phyloP scores from a whole-genome alignment of 495 filamentous ascomycete species.

The Daldinia grandis region DNA sequence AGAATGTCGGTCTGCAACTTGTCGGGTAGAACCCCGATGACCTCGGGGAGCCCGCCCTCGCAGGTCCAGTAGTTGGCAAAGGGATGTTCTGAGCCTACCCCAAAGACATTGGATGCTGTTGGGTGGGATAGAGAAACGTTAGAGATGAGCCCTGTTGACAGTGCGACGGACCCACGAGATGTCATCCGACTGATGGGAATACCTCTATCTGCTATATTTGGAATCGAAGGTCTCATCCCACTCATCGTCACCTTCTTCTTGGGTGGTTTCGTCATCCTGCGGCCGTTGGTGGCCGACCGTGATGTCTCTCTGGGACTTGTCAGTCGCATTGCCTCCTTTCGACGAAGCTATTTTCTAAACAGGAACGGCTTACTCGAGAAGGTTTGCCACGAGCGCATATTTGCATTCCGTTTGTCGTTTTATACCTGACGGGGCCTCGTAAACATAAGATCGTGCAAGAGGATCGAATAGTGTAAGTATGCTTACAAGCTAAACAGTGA shows the following conservation, averaged over 20 bases:
- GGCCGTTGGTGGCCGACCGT: constrained; percentile 57
- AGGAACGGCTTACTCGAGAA: constrained; percentile 65
- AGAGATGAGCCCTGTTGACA: constrained; percentile 68
- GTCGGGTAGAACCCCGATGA: constrained; percentile 72
- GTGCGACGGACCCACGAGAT: constrained; percentile 53
- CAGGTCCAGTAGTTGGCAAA: constrained; percentile 83
- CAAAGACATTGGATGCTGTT: constrained; percentile 72
- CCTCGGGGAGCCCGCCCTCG: constrained; percentile 73
- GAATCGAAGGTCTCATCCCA: constrained; percentile 48
- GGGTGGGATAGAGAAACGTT: constrained; percentile 71
- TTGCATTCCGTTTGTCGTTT: constrained; percentile 73
- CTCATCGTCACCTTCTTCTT: constrained; percentile 53
- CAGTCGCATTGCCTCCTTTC: not conserved
- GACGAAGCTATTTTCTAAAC: not conserved
- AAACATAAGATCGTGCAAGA: not conserved
- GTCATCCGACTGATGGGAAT: constrained; percentile 48
- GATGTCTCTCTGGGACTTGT: constrained; percentile 54
- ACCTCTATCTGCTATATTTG: constrained; percentile 58
- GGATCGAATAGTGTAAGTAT: not conserved
- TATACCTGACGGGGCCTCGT: constrained; percentile 53
- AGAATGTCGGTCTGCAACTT: constrained; percentile 77
- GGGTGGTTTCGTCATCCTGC: constrained; percentile 66
- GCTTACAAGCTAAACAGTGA: constrained; percentile 72
- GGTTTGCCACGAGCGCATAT: constrained; percentile 72
- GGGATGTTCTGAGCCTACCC: constrained; percentile 70